A percentile compares a stretch with the other conserved stretches of the same genome.
Evolutionary conservation across 306 rosid species (phyloP).

Genomic region (Myrica gale): DNA sequence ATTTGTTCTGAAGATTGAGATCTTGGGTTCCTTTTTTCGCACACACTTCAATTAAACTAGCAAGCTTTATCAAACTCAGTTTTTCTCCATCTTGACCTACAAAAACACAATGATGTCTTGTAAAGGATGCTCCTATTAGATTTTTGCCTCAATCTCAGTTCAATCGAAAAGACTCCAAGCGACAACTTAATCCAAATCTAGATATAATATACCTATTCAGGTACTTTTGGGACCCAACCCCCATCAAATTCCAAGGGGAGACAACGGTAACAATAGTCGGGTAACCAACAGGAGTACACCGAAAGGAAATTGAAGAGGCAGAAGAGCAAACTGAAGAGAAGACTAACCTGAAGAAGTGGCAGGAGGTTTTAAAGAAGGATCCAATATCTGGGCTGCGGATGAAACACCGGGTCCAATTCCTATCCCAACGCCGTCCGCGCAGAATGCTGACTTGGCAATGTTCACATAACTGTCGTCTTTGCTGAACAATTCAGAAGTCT

Average conservation of each 20-base stretch:
- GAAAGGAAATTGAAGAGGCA: neutral
- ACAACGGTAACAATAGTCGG: neutral
- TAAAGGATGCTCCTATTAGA: conserved; percentile 22
- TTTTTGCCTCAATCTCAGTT: conserved; percentile 6
- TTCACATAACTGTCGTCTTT: conserved; percentile 72
- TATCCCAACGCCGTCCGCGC: conserved; percentile 50
- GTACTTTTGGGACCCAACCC: neutral
- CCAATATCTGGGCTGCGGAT: conserved; percentile 49
- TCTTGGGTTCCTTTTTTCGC: conserved; percentile 68
- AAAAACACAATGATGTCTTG: conserved; percentile 24
- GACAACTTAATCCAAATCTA: neutral
- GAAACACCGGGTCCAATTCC: conserved; percentile 49
- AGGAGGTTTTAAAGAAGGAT: conserved; percentile 55
- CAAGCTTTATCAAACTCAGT: conserved; percentile 70
- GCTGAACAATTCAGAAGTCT: conserved; percentile 39
- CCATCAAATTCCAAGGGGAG: neutral
- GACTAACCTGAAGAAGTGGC: conserved; percentile 39
- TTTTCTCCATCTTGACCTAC: conserved; percentile 78
- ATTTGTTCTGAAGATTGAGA: conserved; percentile 58
- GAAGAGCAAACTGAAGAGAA: conserved; percentile 12
- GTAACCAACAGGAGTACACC: neutral
- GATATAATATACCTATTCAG: neutral
- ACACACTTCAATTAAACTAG: conserved; percentile 72
- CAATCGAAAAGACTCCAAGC: neutral
- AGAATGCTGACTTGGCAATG: conserved; percentile 46